A percentile compares a stretch with the other conserved stretches of the same genome.
These are phyloP conservation scores for Nepenthes mirabilis DNA, from an alignment of 148 eudicot genomes.

Conservation along the genomic window DNA sequence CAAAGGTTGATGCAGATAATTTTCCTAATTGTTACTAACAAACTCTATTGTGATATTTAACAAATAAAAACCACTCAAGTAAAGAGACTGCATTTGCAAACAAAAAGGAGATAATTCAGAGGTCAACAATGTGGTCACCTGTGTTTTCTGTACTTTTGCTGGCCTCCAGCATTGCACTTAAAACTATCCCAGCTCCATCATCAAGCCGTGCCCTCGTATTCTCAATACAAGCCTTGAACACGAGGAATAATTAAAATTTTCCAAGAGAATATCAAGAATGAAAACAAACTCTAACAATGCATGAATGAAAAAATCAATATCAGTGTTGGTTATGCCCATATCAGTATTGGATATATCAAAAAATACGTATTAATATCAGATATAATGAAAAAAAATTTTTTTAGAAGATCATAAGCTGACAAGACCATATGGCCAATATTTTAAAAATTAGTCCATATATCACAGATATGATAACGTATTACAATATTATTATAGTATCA, in stretches of 20 bases:
- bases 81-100: background rate
- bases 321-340: too few relatives aligned
- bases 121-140: conserved; percentile 23
- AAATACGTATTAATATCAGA: background rate
- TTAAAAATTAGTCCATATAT: background rate
- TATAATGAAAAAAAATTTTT: background rate
- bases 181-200: conserved; percentile 42
- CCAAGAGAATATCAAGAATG: background rate
- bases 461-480: background rate
- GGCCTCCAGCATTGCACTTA: conserved; percentile 61
- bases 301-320: too few relatives aligned
- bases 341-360: background rate
- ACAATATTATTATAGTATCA: background rate
- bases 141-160: conserved; percentile 26
- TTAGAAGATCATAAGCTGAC: too few relatives aligned
- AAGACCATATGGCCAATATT: too few relatives aligned
- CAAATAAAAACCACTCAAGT: background rate
- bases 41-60: background rate
- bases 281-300: background rate
- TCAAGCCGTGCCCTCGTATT: conserved; percentile 42
- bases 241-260: conserved; percentile 1
- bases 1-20: too few relatives aligned
- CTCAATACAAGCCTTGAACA: conserved; percentile 56
- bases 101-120: background rate
- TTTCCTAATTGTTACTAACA: too few relatives aligned